These are phyloP conservation scores for Colletotrichum cuscutae DNA, from an alignment of 2,329 filamentous ascomycete species.

Conservation along the genomic window DNA sequence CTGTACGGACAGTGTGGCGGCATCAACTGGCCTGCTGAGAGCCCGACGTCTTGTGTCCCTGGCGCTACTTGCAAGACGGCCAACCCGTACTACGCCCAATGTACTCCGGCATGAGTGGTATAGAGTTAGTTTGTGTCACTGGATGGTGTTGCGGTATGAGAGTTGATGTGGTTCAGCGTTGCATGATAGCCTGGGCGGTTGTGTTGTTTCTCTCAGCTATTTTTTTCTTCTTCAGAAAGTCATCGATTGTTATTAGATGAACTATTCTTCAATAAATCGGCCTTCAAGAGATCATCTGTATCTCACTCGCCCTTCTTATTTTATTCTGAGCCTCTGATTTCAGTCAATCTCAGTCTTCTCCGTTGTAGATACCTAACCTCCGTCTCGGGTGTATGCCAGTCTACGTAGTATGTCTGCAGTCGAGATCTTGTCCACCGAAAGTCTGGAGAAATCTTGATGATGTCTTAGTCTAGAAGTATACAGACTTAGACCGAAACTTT, in stretches of 20 bases:
- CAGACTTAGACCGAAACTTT: background rate
- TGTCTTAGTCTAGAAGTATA: background rate
- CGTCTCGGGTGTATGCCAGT: too few species aligned
- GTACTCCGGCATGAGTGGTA: slow-evolving; percentile 1
- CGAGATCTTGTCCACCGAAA: background rate
- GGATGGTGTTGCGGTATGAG: background rate
- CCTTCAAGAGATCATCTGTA: background rate
- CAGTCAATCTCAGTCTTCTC: background rate
- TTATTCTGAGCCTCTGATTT: background rate
- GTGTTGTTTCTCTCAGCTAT: background rate
- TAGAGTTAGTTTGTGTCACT: background rate
- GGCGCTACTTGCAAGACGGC: slow-evolving; percentile 12
- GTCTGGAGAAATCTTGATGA: background rate
- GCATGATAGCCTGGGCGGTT: background rate
- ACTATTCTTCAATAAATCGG: background rate
- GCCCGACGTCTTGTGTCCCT: slow-evolving; percentile 11
- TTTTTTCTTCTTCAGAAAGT: background rate
- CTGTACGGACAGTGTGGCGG: slow-evolving; percentile 26
- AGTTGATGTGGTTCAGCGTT: background rate
- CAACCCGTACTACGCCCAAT: slow-evolving; percentile 27
- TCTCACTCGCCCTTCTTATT: background rate
- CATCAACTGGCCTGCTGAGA: background rate
- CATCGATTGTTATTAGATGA: background rate
- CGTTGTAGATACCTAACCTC: too few species aligned
- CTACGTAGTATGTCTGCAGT: too few species aligned